Evolutionary conservation across 352 stramenopile species (phyloP).

Genomic region (Elongisporangium prolatum): DNA sequence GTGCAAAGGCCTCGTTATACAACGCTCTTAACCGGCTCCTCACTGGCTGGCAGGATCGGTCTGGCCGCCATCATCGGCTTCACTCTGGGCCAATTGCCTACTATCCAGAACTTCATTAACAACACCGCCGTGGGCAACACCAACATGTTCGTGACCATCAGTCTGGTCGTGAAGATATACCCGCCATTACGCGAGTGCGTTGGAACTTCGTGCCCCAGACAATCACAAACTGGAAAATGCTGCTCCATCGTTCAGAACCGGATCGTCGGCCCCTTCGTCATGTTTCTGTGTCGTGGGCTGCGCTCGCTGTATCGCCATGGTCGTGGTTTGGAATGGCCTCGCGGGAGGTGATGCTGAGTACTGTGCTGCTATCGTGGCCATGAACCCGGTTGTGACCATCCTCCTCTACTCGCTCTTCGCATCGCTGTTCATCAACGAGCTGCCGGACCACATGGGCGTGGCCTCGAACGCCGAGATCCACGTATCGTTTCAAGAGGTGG

Average conservation of each 20-base stretch:
- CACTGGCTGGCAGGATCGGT: conserved; percentile 47
- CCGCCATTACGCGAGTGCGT: conserved; percentile 38
- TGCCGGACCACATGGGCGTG: conserved; percentile 35
- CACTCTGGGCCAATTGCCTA: conserved; percentile 24
- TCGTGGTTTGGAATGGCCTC: conserved; percentile 68
- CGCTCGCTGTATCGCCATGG: conserved; percentile 68
- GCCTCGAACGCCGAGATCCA: conserved; percentile 27
- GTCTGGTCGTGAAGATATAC: conserved; percentile 59
- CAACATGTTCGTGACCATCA: conserved; percentile 45
- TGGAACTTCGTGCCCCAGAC: conserved; percentile 51
- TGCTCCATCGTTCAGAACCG: conserved; percentile 56
- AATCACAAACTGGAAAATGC: conserved; percentile 33
- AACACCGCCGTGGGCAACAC: conserved; percentile 37
- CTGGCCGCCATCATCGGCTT: conserved; percentile 26
- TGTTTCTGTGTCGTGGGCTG: conserved; percentile 57
- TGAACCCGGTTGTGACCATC: conserved; percentile 67
- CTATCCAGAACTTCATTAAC: conserved; percentile 35
- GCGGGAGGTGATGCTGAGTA: conserved; percentile 55
- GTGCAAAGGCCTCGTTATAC: conserved; percentile 49
- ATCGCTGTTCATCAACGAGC: conserved; percentile 44
- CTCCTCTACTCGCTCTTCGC: conserved; percentile 56
- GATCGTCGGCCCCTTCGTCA: conserved; percentile 45
- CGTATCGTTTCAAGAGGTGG: conserved; percentile 35
- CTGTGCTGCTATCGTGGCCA: conserved; percentile 56
- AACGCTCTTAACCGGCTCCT: conserved; percentile 32